These are phyloP conservation scores for Wickerhamomyces hampshirensis DNA, from an alignment of 805 yeast genomes.

Conservation along the genomic window DNA sequence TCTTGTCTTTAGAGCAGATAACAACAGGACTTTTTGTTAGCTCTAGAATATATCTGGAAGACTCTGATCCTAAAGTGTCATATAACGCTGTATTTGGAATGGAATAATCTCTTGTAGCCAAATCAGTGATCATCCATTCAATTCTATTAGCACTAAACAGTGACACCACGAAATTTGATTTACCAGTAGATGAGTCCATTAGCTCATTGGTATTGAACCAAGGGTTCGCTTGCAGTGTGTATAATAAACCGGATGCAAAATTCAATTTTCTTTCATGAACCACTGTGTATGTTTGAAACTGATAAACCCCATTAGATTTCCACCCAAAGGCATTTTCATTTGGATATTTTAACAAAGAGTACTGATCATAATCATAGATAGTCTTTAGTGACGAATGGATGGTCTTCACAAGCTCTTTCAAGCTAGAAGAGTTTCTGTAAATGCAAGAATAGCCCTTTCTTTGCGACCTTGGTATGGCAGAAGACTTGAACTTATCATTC, in stretches of 20 bases:
- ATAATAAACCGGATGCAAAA: slow-evolving; percentile 40
- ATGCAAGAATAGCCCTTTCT: slow-evolving; percentile 37
- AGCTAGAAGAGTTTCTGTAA: slow-evolving; percentile 37
- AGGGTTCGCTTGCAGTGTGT: background rate
- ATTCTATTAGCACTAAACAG: slow-evolving; percentile 43
- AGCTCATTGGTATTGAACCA: background rate
- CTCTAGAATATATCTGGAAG: slow-evolving; percentile 47
- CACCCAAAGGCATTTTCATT: slow-evolving; percentile 31
- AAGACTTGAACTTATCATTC: background rate
- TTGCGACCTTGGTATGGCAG: slow-evolving; percentile 29
- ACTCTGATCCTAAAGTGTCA: slow-evolving; percentile 42
- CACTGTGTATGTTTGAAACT: slow-evolving; percentile 33
- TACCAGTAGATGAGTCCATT: slow-evolving; percentile 12
- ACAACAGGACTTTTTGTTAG: slow-evolving; percentile 50
- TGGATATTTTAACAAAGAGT: slow-evolving; percentile 31
- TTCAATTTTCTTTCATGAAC: slow-evolving; percentile 26
- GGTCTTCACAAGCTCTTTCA: slow-evolving; percentile 29
- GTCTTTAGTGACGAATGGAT: slow-evolving; percentile 41
- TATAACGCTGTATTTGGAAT: slow-evolving; percentile 38
- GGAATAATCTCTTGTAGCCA: slow-evolving; percentile 49
- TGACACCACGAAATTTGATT: slow-evolving; percentile 35
- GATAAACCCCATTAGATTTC: slow-evolving; percentile 30
- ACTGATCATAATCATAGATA: slow-evolving; percentile 34
- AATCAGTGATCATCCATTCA: slow-evolving; percentile 57
- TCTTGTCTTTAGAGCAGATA: slow-evolving; percentile 41